Evolutionary conservation across 345 rosid genomes (phyloP), one percentile per base, ranked within the genome.

Genomic region (Microcos paniculata): DNA sequence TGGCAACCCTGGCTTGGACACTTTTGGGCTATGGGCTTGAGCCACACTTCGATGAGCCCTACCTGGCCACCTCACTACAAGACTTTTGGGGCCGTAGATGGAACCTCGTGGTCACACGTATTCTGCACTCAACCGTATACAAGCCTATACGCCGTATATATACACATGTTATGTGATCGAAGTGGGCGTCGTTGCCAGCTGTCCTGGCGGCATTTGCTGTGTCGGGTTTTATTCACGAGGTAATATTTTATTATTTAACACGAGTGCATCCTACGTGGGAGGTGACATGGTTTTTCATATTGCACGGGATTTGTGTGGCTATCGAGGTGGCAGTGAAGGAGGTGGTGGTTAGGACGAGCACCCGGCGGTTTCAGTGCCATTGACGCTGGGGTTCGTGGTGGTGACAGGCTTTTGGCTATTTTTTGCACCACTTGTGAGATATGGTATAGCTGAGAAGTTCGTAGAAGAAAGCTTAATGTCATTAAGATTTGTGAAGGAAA

Each of bases 1-100:
- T 48, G 15, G 82, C 85, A 4, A 19, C 70, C 49, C 84, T 90
- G 1, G 89, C 85, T 51, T 79, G 78, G 38, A 71, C 75, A 66
- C 57, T 88, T 3, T 57, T 84, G 0, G 89, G 95, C 11, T 76
- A 81, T 58, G 90, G 89, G 72, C 80, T 88, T 9, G 90, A 89
- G 74, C 95, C 90, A 11, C 90, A 84, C 49, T 91, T 88, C 73
- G 79, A 87, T 38, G 89, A 87, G 69, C 95, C 95, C 1, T 88
- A 83, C 77, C 79, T 89, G 18, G 35, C 94, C 31, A 88, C 91
- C 61, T 90, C 97, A 1, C 77, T 93, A 1, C 98, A 93, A 71
- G 95, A 91, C 78, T 93, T 93, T 43, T 93, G 97, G 98, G 83
- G 98, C 38, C 83, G 77, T 0, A 80, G 98, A 43, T 94, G 98